Evolutionary conservation across 176 grass and related monocot species (phyloP), one percentile per base, ranked within the genome.

Genomic region (Musa beccarii): DNA sequence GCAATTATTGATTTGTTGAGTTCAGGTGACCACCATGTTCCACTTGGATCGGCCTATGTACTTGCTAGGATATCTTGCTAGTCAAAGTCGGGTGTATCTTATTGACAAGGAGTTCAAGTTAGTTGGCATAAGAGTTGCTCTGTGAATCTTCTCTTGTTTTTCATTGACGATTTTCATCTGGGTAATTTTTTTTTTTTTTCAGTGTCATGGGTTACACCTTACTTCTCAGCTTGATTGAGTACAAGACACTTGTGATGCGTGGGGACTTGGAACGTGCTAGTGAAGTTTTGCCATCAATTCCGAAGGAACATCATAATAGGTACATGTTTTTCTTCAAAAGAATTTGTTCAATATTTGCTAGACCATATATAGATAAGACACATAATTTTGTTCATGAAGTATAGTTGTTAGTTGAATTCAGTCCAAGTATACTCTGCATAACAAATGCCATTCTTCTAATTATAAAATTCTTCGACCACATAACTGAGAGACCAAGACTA

Each of bases 181-280:
- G 16, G 71, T 87, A 76, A 97, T 64, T 85, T 78, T 73, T 83
- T 70, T 8, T 84, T 23, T 53, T 49, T 82, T 91, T 69, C 81
- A 99, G 95, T 84, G 95, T 92, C 78, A 91, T 99, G 71, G 95
- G 95, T 28, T 99, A 94, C 79, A 99, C 95, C 81, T 82, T 99
- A 72, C 90, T 99, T 56, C 95, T 99, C 24, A 99, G 95, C 80
- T 89, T 94, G 88, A 99, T 99, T 66, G 90, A 99, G 79, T 99
- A 94, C 76, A 99, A 99, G 68, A 99, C 95, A 17, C 90, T 78
- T 20, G 79, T 70, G 24, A 79, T 71, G 22, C 9, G 95, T 81
- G 56, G 86, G 15, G 85, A 92, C 73, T 50, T 84, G 15, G 86
- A 92, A 25, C 83, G 26, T 73, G 89, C 89, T 55, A 88, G 88